These are phyloP conservation scores for Colletotrichum incanum DNA, from an alignment of 2,329 filamentous ascomycete genomes.

Conservation along the genomic window DNA sequence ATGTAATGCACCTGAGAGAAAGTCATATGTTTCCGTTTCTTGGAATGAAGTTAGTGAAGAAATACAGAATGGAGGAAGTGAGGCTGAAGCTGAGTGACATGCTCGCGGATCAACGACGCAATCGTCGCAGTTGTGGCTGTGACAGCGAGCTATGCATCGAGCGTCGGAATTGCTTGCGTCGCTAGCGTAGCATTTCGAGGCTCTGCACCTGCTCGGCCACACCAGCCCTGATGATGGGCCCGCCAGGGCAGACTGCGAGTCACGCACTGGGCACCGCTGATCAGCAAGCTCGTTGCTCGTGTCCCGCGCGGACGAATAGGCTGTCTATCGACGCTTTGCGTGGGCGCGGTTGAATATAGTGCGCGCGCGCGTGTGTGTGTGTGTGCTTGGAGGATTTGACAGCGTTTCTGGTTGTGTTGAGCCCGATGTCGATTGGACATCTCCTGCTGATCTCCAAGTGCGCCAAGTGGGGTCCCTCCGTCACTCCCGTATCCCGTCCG, in stretches of 20 bases:
- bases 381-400: not conserved
- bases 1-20: constrained; percentile 27
- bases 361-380: not conserved
- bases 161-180: constrained; percentile 23
- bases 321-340: not conserved
- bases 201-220: constrained; percentile 20
- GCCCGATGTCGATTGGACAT: constrained; percentile 21
- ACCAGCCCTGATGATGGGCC: constrained; percentile 23
- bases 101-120: constrained; percentile 13
- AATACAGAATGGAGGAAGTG: not conserved
- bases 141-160: constrained; percentile 8
- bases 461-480: constrained; percentile 37
- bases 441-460: constrained; percentile 31
- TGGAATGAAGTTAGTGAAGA: not conserved
- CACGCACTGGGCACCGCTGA: constrained; percentile 21
- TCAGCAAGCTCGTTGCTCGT: constrained; percentile 2
- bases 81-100: constrained; percentile 13
- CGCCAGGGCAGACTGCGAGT: not conserved
- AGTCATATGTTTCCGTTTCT: not conserved
- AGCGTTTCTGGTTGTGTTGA: constrained; percentile 9
- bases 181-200: constrained; percentile 28
- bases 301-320: constrained; percentile 15
- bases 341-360: not conserved
- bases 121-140: constrained; percentile 32
- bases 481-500: constrained; percentile 36